Evolutionary conservation across 2,329 filamentous ascomycete genomes (phyloP), one percentile per base, ranked within the genome.

Genomic region (Trichocomaceae sp.): DNA sequence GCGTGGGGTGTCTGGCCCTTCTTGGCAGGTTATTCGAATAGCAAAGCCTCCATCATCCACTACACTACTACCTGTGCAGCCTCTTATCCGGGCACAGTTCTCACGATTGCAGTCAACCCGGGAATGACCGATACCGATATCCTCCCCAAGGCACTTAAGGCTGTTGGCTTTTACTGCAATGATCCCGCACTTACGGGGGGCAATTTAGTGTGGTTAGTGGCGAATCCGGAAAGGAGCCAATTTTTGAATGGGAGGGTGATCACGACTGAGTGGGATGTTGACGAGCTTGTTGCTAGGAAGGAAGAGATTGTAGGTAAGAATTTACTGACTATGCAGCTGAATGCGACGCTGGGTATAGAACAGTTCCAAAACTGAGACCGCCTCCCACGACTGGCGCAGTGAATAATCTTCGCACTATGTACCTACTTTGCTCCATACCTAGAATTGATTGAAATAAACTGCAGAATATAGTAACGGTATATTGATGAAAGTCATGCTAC

Each of bases 91-190:
- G 59, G 66, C 13, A 60, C 74, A n/a, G 69, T 65, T 9, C 60
- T 66, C 5, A 52, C 67, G 1, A 59, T 60, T 5, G 50, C 17
- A 22, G 42, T 73, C 1, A 64, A 73, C 41, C 72, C 71, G 1
- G 70, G 70, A 6, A 59, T 72, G 2, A 60, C 70, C 0, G 60
- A 64, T 7, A 73, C 71, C 5, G 63, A 69, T 15, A 69, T 72
- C 10, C 42, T 45, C 6, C 20, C 42, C 17, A 5, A 6, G 19
- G 42, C 23, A 6, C 17, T 45, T 45, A 6, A 19, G 12, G 39
- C n/a, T 7, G 39, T 15, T 42, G 39, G 39, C n/a, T 45, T 45
- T 26, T 12, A 45, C 12, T 3, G 2, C 2, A 23, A 45, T 23
- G 20, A 23, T 17, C 42, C 42, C 3, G 10, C 17, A 17, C 42